Evolutionary conservation across 2,329 filamentous ascomycete genomes (phyloP), one percentile per base, ranked within the genome.

Genomic region (Botrytis cinerea): DNA sequence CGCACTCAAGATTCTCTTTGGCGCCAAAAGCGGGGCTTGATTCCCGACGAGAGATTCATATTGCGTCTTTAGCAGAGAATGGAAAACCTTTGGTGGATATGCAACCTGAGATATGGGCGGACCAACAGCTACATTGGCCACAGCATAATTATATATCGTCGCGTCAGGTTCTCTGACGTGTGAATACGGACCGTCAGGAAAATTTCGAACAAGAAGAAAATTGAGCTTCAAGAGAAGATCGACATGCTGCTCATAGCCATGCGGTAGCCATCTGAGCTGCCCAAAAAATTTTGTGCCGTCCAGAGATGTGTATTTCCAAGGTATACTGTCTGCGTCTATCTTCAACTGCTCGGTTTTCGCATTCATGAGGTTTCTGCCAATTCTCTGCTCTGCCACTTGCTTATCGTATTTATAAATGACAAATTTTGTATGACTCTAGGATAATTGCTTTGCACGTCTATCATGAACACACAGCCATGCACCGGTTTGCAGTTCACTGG

Each of bases 111-210:
- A 4, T 32, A 60, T 10, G 2, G 57, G 57, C 5, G 22, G 25
- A 3, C 12, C 57, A 12, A 38, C 2, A 25, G 32, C 2, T 25
- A 20, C 35, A 38, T 38, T 14, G 10, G 57, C 57, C 10, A 60
- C 32, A 16, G 20, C 32, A 4, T 16, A 3, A 0, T 25, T 1
- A 14, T 8, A 54, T 1, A 0, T 3, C 0, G 16, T 28, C 2
- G 7, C 14, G 2, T 14, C 51, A 2, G 12, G n/a, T n/a, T 0
- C 25, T 7, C 12, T 54, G 51, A 18, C 16, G n/a, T 28, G 2
- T 1, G n/a, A n/a, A 8, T 14, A 38, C 2, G 57, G 14, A 60
- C 2, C 20, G 7, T 7, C 10, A 2, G 20, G 48, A n/a, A 12
- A 4, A 38, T 38, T 35, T 8, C 22, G 59, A 14, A 61, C 1